Percentiles rank a stretch among this genome's conserved stretches.
Conservation (phyloP, 176 grass and related monocot species). For the Puya raimondii region DNA sequence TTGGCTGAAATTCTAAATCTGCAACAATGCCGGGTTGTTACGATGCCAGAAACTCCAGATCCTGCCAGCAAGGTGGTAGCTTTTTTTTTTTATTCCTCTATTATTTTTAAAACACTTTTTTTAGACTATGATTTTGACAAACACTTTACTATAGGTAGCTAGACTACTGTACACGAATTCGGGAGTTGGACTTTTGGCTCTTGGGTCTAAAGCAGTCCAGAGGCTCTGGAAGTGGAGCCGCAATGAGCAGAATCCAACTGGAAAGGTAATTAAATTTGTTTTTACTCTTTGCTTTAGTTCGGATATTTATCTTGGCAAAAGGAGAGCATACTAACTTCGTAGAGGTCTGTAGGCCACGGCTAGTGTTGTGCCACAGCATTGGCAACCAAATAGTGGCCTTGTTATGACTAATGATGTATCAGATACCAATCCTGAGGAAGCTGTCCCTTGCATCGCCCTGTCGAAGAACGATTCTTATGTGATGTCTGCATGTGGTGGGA, state of each 20-base stretch:
- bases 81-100: constrained; percentile 13
- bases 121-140: not conserved
- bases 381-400: constrained; percentile 82
- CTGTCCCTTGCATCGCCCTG: constrained; percentile 88
- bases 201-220: constrained; percentile 86
- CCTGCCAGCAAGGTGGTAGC: constrained; percentile 52
- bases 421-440: constrained; percentile 57
- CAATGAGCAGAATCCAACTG: constrained; percentile 76
- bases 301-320: constrained; percentile 1
- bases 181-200: constrained; percentile 73
- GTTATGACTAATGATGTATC: constrained; percentile 86
- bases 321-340: constrained; percentile 1
- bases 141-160: constrained; percentile 49
- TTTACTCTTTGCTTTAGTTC: constrained; percentile 24
- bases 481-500: constrained; percentile 97
- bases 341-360: constrained; percentile 61
- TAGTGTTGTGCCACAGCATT: constrained; percentile 75
- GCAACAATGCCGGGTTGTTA: constrained; percentile 70
- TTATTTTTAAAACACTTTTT: constrained; percentile 13
- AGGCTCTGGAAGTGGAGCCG: constrained; percentile 87
- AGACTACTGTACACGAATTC: constrained; percentile 94
- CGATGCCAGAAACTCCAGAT: constrained; percentile 80
- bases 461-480: constrained; percentile 99
- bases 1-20: constrained; percentile 65
- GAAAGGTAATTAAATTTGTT: constrained; percentile 47